These are phyloP conservation scores for Gossypium davidsonii DNA, from an alignment of 441 rosid genomes.

Conservation along the genomic window DNA sequence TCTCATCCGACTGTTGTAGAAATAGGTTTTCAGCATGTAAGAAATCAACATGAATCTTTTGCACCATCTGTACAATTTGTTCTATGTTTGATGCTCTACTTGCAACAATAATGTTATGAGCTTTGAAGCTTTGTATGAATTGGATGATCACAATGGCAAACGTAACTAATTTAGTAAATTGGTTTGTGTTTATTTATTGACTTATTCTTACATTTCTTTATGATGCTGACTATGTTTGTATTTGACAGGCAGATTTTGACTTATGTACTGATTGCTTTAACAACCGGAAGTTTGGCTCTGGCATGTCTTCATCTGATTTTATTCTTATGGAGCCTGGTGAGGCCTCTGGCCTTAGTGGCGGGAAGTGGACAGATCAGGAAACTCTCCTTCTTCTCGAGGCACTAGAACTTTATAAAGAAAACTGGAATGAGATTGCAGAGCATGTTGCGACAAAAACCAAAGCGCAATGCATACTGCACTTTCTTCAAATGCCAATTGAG, in stretches of 20 bases:
- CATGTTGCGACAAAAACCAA: conserved; percentile 97
- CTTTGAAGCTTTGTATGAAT: neutral
- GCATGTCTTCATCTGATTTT: conserved; percentile 88
- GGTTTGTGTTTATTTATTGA: neutral
- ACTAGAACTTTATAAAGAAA: conserved; percentile 84
- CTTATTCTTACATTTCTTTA: neutral
- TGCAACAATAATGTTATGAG: conserved; percentile 8
- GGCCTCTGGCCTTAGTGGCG: conserved; percentile 66
- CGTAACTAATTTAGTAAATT: neutral
- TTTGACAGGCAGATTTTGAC: conserved; percentile 98
- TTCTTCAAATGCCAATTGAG: conserved; percentile 95
- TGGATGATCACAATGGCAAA: neutral
- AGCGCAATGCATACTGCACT: conserved; percentile 94
- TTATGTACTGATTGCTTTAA: conserved; percentile 87
- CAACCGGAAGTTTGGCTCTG: conserved; percentile 73
- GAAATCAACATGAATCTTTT: neutral
- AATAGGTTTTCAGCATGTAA: neutral
- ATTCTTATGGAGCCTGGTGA: conserved; percentile 96
- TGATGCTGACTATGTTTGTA: conserved; percentile 30
- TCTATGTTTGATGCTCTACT: neutral
- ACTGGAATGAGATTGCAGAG: conserved; percentile 97
- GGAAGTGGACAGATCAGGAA: conserved; percentile 99
- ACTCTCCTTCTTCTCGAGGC: conserved; percentile 98
- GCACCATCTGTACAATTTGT: neutral
- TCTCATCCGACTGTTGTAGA: neutral